Base-by-base conservation (phyloP, 176 grass and related monocot genomes). In the Lolium perenne region DNA sequence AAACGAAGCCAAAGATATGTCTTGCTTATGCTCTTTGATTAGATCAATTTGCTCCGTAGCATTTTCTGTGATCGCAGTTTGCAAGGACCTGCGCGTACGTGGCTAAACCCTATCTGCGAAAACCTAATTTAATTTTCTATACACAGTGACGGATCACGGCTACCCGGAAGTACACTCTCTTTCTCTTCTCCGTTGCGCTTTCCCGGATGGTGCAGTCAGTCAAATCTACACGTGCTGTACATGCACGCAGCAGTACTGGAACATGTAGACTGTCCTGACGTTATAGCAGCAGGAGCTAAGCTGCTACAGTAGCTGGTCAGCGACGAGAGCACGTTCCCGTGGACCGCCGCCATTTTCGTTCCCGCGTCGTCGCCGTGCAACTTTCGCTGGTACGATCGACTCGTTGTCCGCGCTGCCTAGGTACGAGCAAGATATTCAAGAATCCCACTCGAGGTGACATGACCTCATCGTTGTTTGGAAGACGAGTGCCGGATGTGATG, bases 201-300 rank as follows among this genome's bases (percentile, higher is more conserved):
- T 59, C 38, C 32, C 29, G 26, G 8, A 7, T 13, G 20, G 18
- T 41, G 38, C 38, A 2, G 38, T 14, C n/a, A 46, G 57, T 63
- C 57, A 79, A 79, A 26, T 38, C 1, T 23, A 55, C 77, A 61
- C 56, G 38, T 46, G 77, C 4, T 60, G 76, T 79, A 26, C 32
- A 35, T 35, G 35, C 11, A 40, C 49, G 23, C 3, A 40, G 5
- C 76, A 38, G 6, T 4, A 6, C 32, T 2, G 32, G 6, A 43
- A 40, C 18, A 38, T 58, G 76, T 12, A 61, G 7, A 22, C n/a
- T 79, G 77, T 25, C 77, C 2, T 43, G 55, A 23, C 20, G 20
- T 16, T 41, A 22, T 11, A 23, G 20, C 55, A 16, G 55, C 12
- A 38, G 26, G 22, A 74, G 20, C 10, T 46, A 9, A 58, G 20